These are phyloP conservation scores for Syzygium aqueum DNA, from an alignment of 345 rosid species.

Conservation along the genomic window DNA sequence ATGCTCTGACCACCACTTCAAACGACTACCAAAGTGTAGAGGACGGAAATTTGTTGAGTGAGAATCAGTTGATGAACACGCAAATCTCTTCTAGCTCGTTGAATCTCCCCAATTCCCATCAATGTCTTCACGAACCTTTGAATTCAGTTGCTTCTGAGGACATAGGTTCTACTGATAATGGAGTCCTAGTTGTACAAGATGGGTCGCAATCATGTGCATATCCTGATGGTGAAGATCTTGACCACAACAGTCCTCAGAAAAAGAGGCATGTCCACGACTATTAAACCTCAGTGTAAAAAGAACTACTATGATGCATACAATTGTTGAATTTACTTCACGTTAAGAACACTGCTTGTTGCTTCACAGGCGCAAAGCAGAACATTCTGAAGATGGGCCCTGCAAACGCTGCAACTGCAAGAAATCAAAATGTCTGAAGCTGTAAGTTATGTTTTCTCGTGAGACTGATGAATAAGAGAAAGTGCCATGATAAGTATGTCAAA, in stretches of 20 bases:
- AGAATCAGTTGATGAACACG: conserved; percentile 27
- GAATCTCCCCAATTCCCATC: conserved; percentile 18
- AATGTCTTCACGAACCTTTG: conserved; percentile 21
- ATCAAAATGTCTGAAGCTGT: conserved; percentile 97
- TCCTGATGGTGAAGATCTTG: conserved; percentile 39
- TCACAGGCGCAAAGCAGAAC: conserved; percentile 56
- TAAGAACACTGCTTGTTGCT: not conserved
- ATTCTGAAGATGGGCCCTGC: conserved; percentile 55
- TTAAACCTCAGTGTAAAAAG: not conserved
- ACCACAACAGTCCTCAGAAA: conserved; percentile 63
- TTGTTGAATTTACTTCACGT: not conserved
- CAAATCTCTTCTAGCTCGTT: conserved; percentile 30
- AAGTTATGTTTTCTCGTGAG: conserved; percentile 19
- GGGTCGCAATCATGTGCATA: conserved; percentile 27
- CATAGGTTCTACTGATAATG: conserved; percentile 23
- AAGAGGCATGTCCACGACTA: conserved; percentile 36
- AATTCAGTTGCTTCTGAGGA: conserved; percentile 30
- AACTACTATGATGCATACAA: not conserved
- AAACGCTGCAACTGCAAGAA: conserved; percentile 97
- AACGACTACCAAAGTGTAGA: conserved; percentile 28
- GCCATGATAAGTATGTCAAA: not conserved
- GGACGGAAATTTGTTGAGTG: conserved; percentile 14
- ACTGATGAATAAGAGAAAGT: not conserved
- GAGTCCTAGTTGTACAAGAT: conserved; percentile 31
- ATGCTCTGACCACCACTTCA: conserved; percentile 53